Percentiles rank a stretch among this genome's conserved stretches.
phyloP scores from a whole-genome alignment of 139 green algal species.

The Nannochloris sp. region DNA sequence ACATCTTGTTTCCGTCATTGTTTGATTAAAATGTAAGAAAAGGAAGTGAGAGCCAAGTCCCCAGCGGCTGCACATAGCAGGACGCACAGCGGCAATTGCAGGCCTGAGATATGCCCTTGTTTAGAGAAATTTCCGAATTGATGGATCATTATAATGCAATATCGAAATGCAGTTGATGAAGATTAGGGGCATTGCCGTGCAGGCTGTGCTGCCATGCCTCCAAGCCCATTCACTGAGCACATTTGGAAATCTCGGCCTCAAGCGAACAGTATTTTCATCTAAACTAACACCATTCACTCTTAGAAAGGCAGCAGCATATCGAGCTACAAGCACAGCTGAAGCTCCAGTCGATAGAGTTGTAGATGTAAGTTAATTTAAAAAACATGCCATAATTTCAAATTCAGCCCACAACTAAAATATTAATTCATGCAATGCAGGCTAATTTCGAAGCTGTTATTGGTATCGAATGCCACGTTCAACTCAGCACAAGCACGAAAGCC shows the following conservation, averaged over 20 bases:
- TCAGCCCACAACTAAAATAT: too few relatives aligned
- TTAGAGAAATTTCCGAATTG: too few relatives aligned
- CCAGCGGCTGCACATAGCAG: too few relatives aligned
- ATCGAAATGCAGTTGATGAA: neutral
- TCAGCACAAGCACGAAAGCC: constrained; percentile 88
- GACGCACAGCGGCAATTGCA: too few relatives aligned
- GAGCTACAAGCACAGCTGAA: neutral
- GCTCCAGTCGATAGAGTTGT: neutral
- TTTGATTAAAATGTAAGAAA: too few relatives aligned
- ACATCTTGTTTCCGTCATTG: too few relatives aligned
- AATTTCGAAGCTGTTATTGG: constrained; percentile 92
- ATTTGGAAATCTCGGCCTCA: neutral
- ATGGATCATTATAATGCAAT: too few relatives aligned
- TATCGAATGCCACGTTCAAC: constrained; percentile 98
- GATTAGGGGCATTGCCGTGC: neutral
- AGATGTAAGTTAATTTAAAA: neutral
- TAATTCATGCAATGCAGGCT: constrained; percentile 15
- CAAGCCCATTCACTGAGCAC: neutral
- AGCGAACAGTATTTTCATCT: neutral
- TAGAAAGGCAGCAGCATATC: neutral
- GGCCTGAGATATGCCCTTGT: too few relatives aligned
- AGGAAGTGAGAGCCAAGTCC: too few relatives aligned
- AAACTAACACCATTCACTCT: neutral
- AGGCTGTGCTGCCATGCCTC: neutral
- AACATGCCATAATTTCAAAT: neutral